phyloP scores from a whole-genome alignment of 768 basidiomycete genomes.

The Boletus pseudopeckii region DNA sequence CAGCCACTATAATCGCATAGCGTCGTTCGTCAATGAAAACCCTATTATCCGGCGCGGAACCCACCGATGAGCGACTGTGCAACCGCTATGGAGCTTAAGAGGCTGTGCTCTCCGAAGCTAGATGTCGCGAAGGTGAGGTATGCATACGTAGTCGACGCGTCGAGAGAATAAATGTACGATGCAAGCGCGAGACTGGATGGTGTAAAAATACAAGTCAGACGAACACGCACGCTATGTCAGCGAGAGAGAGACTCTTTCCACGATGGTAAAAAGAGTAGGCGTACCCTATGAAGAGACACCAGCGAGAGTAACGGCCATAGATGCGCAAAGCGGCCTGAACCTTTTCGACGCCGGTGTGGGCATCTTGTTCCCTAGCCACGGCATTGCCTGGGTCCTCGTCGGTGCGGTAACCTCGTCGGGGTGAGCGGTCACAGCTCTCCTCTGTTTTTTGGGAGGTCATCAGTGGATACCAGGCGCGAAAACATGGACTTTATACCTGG shows the following conservation, averaged over 20 bases:
- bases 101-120: constrained; percentile 49
- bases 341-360: constrained; percentile 41
- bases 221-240: background rate
- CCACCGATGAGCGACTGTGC: constrained; percentile 54
- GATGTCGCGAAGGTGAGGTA: constrained; percentile 61
- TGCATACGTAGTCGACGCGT: constrained; percentile 62
- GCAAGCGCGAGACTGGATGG: constrained; percentile 53
- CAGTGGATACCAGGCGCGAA: background rate
- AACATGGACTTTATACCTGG: constrained; percentile 7
- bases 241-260: background rate
- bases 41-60: constrained; percentile 14
- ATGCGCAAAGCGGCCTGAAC: constrained; percentile 52
- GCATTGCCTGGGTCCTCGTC: background rate
- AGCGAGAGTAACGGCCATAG: constrained; percentile 52
- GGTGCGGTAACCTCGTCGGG: background rate
- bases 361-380: constrained; percentile 19
- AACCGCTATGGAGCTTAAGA: constrained; percentile 52
- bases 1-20: constrained; percentile 33
- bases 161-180: constrained; percentile 75
- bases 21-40: constrained; percentile 8
- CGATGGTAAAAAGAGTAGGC: background rate
- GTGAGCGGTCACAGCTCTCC: background rate
- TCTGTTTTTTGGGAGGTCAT: constrained; percentile 5
- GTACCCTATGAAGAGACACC: constrained; percentile 60
- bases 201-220: background rate